Evolutionary conservation across 208 protist genomes (phyloP).

Genomic region (Leishmania guyanensis): DNA sequence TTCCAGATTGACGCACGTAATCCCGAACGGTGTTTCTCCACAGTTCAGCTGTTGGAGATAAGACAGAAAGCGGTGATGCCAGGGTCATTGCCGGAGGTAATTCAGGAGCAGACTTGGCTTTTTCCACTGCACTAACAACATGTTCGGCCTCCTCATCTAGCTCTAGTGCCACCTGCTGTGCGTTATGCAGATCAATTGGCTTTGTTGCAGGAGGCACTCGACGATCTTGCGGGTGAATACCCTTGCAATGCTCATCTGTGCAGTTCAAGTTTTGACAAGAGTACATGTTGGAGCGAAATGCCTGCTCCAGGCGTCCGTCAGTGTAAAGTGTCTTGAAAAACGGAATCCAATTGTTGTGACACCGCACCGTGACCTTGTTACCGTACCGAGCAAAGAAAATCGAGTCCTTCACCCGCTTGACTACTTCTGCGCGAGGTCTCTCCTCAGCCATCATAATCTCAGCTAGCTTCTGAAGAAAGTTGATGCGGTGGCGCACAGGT

Average conservation of each 20-base stretch:
- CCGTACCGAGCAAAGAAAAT: conserved; percentile 88
- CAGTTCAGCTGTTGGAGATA: conserved; percentile 73
- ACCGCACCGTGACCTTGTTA: conserved; percentile 88
- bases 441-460: conserved; percentile 75
- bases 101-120: conserved; percentile 26
- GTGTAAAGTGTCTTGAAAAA: conserved; percentile 92
- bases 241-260: conserved; percentile 74
- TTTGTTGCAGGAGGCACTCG: conserved; percentile 60
- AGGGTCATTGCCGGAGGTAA: conserved; percentile 31
- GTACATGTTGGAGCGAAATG: conserved; percentile 68
- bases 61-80: conserved; percentile 35
- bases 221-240: conserved; percentile 77
- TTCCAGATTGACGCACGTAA: conserved; percentile 81
- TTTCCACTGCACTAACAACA: conserved; percentile 50
- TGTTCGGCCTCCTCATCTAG: conserved; percentile 73
- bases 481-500: conserved; percentile 76
- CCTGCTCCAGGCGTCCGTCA: conserved; percentile 78
- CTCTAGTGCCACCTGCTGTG: conserved; percentile 46
- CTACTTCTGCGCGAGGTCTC: conserved; percentile 45
- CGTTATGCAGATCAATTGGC: conserved; percentile 79
- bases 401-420: conserved; percentile 81
- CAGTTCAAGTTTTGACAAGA: conserved; percentile 65
- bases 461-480: conserved; percentile 73
- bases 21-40: conserved; percentile 83
- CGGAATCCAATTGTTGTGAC: conserved; percentile 76